A percentile compares a stretch with the other conserved stretches of the same genome.
These are phyloP conservation scores for Angomonas deanei DNA, from an alignment of 208 protist species.

Conservation along the genomic window DNA sequence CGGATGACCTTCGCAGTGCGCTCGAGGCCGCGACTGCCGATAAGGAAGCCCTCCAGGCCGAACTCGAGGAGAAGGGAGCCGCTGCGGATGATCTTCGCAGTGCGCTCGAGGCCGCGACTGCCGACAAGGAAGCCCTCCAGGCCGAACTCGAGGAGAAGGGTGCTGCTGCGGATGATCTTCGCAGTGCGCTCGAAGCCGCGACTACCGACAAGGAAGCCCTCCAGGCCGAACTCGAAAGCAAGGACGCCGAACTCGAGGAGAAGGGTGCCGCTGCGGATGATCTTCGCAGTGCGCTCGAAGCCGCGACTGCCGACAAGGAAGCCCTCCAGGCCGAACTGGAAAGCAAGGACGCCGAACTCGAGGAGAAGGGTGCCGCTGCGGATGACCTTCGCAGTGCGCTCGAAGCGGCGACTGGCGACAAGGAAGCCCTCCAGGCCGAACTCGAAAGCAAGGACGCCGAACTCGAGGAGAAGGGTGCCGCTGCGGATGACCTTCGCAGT, in stretches of 20 bases:
- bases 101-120: not conserved
- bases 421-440: not conserved
- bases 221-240: not conserved
- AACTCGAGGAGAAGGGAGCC: not conserved
- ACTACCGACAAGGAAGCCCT: not conserved
- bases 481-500: not conserved
- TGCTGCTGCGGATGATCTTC: not conserved
- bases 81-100: not conserved
- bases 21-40: not conserved
- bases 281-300: not conserved
- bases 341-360: not conserved
- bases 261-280: not conserved
- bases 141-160: not conserved
- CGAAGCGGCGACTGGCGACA: not conserved
- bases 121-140: not conserved
- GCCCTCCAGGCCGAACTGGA: not conserved
- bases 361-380: not conserved
- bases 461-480: not conserved
- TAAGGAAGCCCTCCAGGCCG: not conserved
- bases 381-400: not conserved
- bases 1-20: too few relatives aligned
- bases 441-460: not conserved
- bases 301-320: not conserved
- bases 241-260: too few relatives aligned
- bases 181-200: not conserved